Conservation (phyloP, 257 asterid genomes). For the Solanum tarapatanum region DNA sequence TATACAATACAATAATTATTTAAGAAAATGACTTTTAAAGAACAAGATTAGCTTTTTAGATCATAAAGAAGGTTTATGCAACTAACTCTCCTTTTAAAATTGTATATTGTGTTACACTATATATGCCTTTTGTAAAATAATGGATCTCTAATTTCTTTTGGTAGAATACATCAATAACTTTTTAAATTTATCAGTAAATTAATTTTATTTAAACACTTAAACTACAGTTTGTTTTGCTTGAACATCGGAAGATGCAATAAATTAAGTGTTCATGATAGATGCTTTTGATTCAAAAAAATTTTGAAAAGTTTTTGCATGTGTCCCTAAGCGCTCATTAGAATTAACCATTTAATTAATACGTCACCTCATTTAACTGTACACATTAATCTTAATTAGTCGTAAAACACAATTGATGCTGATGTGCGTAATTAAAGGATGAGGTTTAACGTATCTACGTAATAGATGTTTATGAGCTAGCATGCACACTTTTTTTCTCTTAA, state of each 20-base stretch:
- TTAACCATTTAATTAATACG: not conserved
- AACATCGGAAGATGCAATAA: not conserved
- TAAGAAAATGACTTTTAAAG: not conserved
- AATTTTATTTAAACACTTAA: not conserved
- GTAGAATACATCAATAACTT: not conserved
- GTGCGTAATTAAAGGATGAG: not conserved
- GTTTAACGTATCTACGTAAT: not conserved
- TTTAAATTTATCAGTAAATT: not conserved
- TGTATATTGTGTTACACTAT: not conserved
- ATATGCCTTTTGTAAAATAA: not conserved
- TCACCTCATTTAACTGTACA: not conserved
- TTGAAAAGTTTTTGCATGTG: not conserved
- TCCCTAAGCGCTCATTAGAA: not conserved
- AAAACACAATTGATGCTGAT: not conserved
- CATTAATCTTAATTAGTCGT: not conserved
- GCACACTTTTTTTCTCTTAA: not conserved
- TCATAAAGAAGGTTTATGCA: not conserved
- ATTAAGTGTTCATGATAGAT: not conserved
- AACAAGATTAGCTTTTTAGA: conserved; percentile 19
- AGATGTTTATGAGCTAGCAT: not conserved
- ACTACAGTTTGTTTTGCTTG: not conserved
- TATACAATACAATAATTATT: not conserved
- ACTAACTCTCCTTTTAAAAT: not conserved
- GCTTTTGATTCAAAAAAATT: not conserved
- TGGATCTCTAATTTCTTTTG: not conserved